Evolutionary conservation across 2,329 filamentous ascomycete species (phyloP), one percentile per base, ranked within the genome.

Genomic region (Thermothelomyces thermophilus): DNA sequence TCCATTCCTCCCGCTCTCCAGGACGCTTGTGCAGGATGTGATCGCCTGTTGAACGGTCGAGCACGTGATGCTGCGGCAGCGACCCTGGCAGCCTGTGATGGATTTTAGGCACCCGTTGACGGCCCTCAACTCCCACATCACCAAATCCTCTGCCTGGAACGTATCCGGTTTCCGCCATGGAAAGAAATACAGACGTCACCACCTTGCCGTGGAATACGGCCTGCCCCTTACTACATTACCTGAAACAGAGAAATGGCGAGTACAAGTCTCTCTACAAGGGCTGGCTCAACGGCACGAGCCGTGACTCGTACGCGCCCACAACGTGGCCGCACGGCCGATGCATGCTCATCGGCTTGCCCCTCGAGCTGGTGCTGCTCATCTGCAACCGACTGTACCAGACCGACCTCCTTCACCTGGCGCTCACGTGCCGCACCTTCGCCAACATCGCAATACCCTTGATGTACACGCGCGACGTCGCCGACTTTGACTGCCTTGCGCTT

Each of bases 401-500:
- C 47, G 55, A 55, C 37, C 52, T 55, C 33, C 40, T 52, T 17
- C 50, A 51, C 17, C 43, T 57, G 17, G 50, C 52, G 5, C 24
- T 50, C 20, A 50, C 50, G 14, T 55, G 52, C 37, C 50, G 41
- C 40, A 2, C 17, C 11, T 24, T 55, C 4, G 36, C 42, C 28
- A 17, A 19, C 13, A 1, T 45, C 14, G 16, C 42, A 3, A 9
- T 49, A 1, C 26, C 41, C 7, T 5, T 50, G 35, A 34, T 57
- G 1, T 55, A 57, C 46, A 30, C 9, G 1, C 50, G 46, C 9
- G 55, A 57, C 50, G 17, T 57, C 34, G 22, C 39, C 16, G n/a
- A 41, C 4, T 57, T 57, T 26, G 55, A 55, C 46, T 57, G 45
- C 28, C 50, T 57, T 20, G 41, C 50, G 1, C 46, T 57, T 2